Evolutionary conservation across 148 eudicot genomes (phyloP).

Genomic region (Vaccinium corymbosum): DNA sequence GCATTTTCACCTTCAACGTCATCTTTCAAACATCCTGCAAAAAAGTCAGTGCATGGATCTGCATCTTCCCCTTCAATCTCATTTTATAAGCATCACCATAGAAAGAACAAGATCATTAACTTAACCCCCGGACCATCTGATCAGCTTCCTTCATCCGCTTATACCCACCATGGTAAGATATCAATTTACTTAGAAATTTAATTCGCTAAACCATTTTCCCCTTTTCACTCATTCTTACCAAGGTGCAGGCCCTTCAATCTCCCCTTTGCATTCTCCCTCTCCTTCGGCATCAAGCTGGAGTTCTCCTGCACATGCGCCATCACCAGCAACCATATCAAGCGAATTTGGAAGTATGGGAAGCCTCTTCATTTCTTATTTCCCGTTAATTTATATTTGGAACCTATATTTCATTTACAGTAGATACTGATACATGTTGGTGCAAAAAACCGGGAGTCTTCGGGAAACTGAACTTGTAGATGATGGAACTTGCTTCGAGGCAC

Average conservation of each 20-base stretch:
- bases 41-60: conserved; percentile 21
- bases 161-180: conserved; percentile 41
- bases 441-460: too few relatives aligned
- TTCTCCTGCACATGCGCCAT: conserved; percentile 33
- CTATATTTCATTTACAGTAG: conserved; percentile 7
- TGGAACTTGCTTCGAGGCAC: too few relatives aligned
- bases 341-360: conserved; percentile 26
- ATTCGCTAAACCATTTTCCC: not conserved
- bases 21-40: conserved; percentile 23
- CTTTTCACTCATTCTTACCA: conserved; percentile 10
- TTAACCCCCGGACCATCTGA: conserved; percentile 31
- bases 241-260: conserved; percentile 33
- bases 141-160: conserved; percentile 23
- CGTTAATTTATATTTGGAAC: not conserved
- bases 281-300: conserved; percentile 32
- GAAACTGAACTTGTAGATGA: too few relatives aligned
- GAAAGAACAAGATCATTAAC: conserved; percentile 21
- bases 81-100: conserved; percentile 38
- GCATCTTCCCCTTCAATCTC: conserved; percentile 26
- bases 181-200: conserved; percentile 3
- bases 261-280: conserved; percentile 29
- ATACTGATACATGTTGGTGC: too few relatives aligned
- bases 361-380: not conserved
- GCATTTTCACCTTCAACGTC: conserved; percentile 29
- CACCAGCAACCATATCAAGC: conserved; percentile 35